Evolutionary conservation across 805 yeast genomes (phyloP), one percentile per base, ranked within the genome.

Genomic region (Kazachstania taianensis): DNA sequence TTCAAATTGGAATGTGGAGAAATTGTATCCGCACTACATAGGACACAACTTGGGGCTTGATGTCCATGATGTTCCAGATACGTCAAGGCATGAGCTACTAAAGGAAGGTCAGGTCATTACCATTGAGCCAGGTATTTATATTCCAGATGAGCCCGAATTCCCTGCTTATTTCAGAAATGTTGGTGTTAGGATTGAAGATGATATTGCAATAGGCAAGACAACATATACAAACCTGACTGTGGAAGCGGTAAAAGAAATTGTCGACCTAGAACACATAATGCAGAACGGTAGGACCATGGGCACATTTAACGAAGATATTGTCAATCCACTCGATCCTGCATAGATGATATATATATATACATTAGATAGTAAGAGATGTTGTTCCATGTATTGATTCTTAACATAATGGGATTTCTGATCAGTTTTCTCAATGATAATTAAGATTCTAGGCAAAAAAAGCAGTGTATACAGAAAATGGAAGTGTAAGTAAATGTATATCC

Each of bases 41-140:
- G 98, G 98, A 5, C 99, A 92, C 57, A 86, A 92, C 52, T 65
- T 92, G 26, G 99, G 99, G 0, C 62, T 92, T 24, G 98, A 87
- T 50, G 81, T 87, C 18, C 95, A 84, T 59, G 95, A 84, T 52
- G 67, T 75, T 25, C 94, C 94, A 4, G 57, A 67, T 2, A 68
- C 67, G 27, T 70, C 89, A 3, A 67, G 85, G 43, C 64, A 63
- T 37, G 66, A 68, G 16, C 62, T 62, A 22, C 55, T 92, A 32
- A 60, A 59, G 31, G 63, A 66, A 15, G 87, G 87, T 16, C 94
- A 85, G 53, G 96, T 89, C 4, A 67, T 92, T 32, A 92, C 99
- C 2, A 75, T 94, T 17, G 99, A 94, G 56, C 98, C 98, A 0
- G 99, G 98, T 19, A 69, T 92, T 20, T 92, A 92, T 55, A 72